phyloP scores from a whole-genome alignment of 345 rosid genomes.

The Rhodamnia rubescens region DNA sequence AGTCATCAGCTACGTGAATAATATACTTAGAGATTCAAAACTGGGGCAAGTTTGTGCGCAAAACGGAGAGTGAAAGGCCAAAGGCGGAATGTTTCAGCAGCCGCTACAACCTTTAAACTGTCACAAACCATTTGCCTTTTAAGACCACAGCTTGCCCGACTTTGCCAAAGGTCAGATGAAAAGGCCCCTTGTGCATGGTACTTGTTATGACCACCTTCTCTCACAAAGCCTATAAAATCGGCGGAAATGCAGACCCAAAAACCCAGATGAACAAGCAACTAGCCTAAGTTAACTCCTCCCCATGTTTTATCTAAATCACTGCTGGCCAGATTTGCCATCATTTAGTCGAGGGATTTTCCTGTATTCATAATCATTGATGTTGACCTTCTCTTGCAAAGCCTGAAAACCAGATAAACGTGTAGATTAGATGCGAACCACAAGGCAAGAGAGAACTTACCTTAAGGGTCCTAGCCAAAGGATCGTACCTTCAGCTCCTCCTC shows the following conservation, averaged over 20 bases:
- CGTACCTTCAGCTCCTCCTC: slow-evolving; percentile 86
- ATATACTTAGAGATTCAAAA: neutral
- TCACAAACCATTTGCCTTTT: neutral
- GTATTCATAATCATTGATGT: slow-evolving; percentile 72
- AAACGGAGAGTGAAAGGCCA: neutral
- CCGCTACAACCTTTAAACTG: neutral
- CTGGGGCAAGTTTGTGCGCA: neutral
- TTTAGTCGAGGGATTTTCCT: slow-evolving; percentile 69
- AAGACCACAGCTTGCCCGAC: neutral
- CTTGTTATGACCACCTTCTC: neutral
- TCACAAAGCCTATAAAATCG: neutral
- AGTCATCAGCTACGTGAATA: neutral
- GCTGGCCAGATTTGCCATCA: slow-evolving; percentile 43
- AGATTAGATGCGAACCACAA: neutral
- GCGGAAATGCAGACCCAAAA: neutral
- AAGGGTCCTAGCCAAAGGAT: neutral
- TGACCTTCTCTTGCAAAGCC: slow-evolving; percentile 74
- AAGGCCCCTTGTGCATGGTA: neutral
- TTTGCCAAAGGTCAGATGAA: neutral
- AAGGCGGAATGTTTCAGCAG: neutral
- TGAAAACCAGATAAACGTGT: slow-evolving; percentile 5
- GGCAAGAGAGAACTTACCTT: neutral
- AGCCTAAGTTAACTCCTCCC: neutral
- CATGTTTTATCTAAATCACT: neutral
- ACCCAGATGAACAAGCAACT: neutral